Conservation (phyloP, 1,284 basidiomycete genomes). For the Trametes pubescens region DNA sequence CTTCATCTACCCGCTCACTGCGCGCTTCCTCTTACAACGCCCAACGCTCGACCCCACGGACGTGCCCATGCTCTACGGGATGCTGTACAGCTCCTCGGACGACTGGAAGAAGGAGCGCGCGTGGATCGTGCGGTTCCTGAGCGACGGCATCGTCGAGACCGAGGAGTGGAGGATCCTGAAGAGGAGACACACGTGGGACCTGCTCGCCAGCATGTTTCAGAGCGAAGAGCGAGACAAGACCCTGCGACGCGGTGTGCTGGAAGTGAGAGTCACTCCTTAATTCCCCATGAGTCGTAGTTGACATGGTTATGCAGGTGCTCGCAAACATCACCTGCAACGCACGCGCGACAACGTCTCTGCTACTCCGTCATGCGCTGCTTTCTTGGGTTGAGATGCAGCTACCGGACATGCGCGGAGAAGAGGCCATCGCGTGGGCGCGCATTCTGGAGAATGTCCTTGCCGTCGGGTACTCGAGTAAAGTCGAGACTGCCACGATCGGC, state of each 20-base stretch:
- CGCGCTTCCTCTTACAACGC: slow-evolving; percentile 86
- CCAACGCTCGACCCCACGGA: slow-evolving; percentile 78
- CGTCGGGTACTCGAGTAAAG: slow-evolving; percentile 53
- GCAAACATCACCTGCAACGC: slow-evolving; percentile 73
- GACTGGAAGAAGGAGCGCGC: slow-evolving; percentile 84
- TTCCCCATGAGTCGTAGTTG: not conserved
- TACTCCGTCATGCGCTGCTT: slow-evolving; percentile 74
- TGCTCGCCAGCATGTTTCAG: slow-evolving; percentile 84
- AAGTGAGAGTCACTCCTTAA: slow-evolving; percentile 54
- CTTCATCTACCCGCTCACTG: slow-evolving; percentile 82
- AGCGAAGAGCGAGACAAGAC: slow-evolving; percentile 61
- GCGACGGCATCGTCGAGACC: slow-evolving; percentile 77
- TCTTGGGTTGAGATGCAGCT: slow-evolving; percentile 85
- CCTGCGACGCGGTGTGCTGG: slow-evolving; percentile 68
- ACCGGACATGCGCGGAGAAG: slow-evolving; percentile 46
- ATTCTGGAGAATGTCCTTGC: slow-evolving; percentile 76
- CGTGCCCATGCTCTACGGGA: slow-evolving; percentile 85
- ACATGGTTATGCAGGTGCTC: slow-evolving; percentile 59
- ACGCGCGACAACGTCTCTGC: slow-evolving; percentile 71
- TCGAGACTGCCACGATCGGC: slow-evolving; percentile 58
- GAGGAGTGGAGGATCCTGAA: slow-evolving; percentile 87
- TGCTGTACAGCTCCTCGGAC: slow-evolving; percentile 83
- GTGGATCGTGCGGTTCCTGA: slow-evolving; percentile 89
- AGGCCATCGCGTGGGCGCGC: slow-evolving; percentile 68
- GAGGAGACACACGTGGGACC: slow-evolving; percentile 87